phyloP scores from a whole-genome alignment of 2,329 filamentous ascomycete species.

The Colletotrichum sublineola region DNA sequence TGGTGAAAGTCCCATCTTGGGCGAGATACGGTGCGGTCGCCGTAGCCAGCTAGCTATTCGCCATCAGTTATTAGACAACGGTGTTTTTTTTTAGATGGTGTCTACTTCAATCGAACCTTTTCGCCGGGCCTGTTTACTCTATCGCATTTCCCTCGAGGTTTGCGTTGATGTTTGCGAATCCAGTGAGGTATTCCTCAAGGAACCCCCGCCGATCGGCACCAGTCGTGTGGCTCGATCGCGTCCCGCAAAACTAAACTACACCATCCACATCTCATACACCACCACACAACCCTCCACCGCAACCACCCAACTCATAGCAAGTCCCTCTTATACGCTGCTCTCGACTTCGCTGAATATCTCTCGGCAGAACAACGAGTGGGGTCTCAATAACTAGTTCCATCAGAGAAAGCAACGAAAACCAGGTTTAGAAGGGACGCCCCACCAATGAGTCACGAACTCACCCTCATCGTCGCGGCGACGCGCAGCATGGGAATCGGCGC shows the following conservation, averaged over 20 bases:
- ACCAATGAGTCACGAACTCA: constrained; percentile 68
- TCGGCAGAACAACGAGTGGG: too few species aligned
- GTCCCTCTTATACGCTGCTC: neutral
- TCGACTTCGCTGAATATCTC: neutral
- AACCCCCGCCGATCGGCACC: constrained; percentile 36
- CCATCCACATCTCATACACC: neutral
- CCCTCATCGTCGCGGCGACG: constrained; percentile 96
- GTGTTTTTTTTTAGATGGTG: neutral
- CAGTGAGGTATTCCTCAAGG: constrained; percentile 9
- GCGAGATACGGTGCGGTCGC: neutral
- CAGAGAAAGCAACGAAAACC: neutral
- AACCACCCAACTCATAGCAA: neutral
- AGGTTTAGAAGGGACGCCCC: neutral
- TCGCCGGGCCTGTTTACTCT: too few species aligned
- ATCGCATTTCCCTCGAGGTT: neutral
- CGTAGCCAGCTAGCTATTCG: neutral
- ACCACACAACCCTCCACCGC: neutral
- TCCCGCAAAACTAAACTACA: constrained; percentile 38
- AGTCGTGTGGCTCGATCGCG: constrained; percentile 23
- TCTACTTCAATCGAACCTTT: neutral
- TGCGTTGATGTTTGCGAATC: constrained; percentile 2
- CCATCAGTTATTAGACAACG: neutral
- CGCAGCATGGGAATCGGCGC: constrained; percentile 89
- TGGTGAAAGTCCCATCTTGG: neutral
- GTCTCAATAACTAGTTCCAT: too few species aligned